Base-by-base conservation (phyloP, 2,329 filamentous ascomycete species). In the Aspergillus carbonarius region DNA sequence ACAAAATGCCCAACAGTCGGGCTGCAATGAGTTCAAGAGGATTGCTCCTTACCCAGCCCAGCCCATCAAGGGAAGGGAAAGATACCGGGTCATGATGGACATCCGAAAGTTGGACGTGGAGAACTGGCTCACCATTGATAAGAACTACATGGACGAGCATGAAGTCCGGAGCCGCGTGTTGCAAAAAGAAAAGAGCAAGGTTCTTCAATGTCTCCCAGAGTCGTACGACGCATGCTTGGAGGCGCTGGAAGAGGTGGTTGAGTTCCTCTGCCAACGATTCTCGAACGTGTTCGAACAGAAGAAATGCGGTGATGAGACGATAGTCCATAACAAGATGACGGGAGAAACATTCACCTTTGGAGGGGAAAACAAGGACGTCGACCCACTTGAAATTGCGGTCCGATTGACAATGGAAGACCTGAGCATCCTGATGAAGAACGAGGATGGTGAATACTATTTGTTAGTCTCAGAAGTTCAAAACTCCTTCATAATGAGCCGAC, bases 321-420 rank as follows among this genome's bases (percentile, higher is more conserved):
- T 57, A 8, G 70, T 80, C 37, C 66, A 74, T 18, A 82, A 83
- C 58, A 72, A 75, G 34, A 68, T 79, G 48, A 81, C 77, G 0
- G 69, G 70, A 12, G 80, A 83, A 52, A 73, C 69, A 15, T 82
- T 79, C 60, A 60, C 67, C 0, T 69, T 82, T 34, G 72, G 72
- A 1, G 68, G 65, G 3, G 65, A 70, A 2, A 72, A 68, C 27
- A 64, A 69, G 30, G 68, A 70, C 27, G 65, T 73, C 6, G 74
- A 79, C 49, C 79, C 82, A 1, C 68, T 84, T n/a, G 82, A 83
- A 59, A 70, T 79, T 13, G 79, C 79, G 9, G 81, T 81, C 0
- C 73, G 80, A 49, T 68, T 84, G 17, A 76, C 78, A 1, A 79
- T 79, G 76, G 82, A 83, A 65, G 82, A 84, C 60, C 75, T 84